Base-by-base conservation (phyloP, 1,284 basidiomycete genomes). In the Ceratobasidium sp. region DNA sequence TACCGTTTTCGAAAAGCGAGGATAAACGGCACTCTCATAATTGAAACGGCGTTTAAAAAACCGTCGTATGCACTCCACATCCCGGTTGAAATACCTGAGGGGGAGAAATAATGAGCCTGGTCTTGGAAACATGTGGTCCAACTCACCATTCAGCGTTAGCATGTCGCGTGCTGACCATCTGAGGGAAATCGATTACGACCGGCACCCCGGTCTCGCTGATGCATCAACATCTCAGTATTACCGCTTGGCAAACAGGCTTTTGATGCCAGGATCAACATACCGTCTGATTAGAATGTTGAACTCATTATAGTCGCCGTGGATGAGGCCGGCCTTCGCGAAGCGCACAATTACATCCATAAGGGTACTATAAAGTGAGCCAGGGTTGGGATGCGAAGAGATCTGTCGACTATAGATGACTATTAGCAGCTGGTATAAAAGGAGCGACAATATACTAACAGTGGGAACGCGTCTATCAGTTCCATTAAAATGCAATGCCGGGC, bases 251-350 rank as follows among this genome's bases (percentile, higher is more conserved):
- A 33, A 60, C 31, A 31, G 2, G 29, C 36, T 41, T n/a, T 41
- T 41, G 36, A 11, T 11, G 57, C 41, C 57, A 31, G 33, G 41
- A 17, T 47, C 5, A n/a, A 56, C 67, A 9, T 31, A 59, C 67
- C 67, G 67, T 50, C 44, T 57, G 77, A 99, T 95, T 76, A 99
- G 90, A 79, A 99, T 96, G 83, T 99, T 99, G 86, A 99, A 99
- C 82, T 99, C 98, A 84, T 99, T 99, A 84, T 95, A 99, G 83
- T 99, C 97, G 64, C 98, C 97, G 81, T 99, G 97, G 73, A 99
- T 99, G 27, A 99, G 88, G 0, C 98, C 98, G 1, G 94, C 91
- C 54, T 90, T 90, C 1, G 97, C 97, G 78, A 99, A 93, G 66
- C 96, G 93, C 75, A 99, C 95, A 80, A 99, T 97, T 74, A 99